Base-by-base conservation (phyloP, 441 rosid genomes). In the Populus tomentosa region DNA sequence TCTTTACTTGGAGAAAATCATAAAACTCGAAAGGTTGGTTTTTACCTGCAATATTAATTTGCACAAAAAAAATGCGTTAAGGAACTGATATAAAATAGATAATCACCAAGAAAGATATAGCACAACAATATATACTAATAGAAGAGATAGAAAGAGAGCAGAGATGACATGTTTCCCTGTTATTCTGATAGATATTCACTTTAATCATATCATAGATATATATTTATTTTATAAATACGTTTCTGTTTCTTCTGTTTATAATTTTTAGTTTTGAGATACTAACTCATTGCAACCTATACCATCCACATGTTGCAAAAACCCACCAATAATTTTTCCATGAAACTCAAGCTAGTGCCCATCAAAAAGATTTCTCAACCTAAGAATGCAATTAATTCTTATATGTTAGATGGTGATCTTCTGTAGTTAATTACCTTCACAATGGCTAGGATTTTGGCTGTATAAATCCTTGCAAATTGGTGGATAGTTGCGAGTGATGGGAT, bases 1-100 rank as follows among this genome's bases (percentile, higher is more conserved):
- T 79, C 69, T 88, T 85, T 62, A 90, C 86, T 80, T 88, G 91
- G 23, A 92, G 90, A 81, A 92, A 92, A 74, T 92, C 88, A 75
- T 88, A 91, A 70, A 92, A 92, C 77, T 90, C 95, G 5, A 81
- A 38, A 7, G 76, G 74, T 53, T 80, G 73, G 6, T 64, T 78
- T 74, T 81, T 85, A 16, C 85, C 89, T 84, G 87, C 82, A 75
- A 61, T 6, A 53, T 64, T 33, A 5, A 33, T 33, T 7, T 23
- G 6, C n/a, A 28, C 18, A 28, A 2, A 53, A 16, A 53, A 53
- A 53, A 46, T 4, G 61, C 61, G n/a, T 53, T 6, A 53, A 53
- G 61, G 18, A 53, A 53, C 0, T 13, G 16, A 46, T 46, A 3
- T 11, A 13, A 21, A 33, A 40, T 40, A 40, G 46, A 40, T 10